These are phyloP conservation scores for Leishmania tarentolae DNA, from an alignment of 208 protist genomes.

Conservation along the genomic window DNA sequence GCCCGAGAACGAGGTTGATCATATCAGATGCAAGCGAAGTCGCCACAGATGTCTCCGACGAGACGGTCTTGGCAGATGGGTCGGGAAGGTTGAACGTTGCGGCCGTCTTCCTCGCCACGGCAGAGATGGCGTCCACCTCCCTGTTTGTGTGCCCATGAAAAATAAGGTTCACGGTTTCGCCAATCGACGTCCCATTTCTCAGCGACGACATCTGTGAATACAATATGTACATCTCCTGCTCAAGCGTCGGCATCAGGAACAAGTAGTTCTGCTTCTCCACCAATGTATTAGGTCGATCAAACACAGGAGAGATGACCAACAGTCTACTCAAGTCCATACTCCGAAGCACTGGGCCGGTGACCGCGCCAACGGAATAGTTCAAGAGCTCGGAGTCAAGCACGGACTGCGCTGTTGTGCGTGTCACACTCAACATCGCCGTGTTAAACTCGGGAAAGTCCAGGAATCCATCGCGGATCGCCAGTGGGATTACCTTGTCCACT, in stretches of 20 bases:
- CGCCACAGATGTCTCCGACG: background rate
- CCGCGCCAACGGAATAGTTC: constrained; percentile 13
- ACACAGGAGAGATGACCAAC: background rate
- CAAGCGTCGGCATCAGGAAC: constrained; percentile 37
- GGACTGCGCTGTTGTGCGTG: background rate
- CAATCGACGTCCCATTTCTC: background rate
- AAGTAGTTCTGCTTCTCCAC: background rate
- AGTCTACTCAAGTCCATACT: background rate
- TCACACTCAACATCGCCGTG: background rate
- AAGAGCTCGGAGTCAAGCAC: background rate
- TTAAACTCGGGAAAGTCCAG: background rate
- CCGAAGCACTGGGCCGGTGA: constrained; percentile 6
- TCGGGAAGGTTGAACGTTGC: background rate
- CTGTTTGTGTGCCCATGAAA: background rate
- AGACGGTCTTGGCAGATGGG: background rate
- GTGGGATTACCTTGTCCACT: background rate
- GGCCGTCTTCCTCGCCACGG: background rate
- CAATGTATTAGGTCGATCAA: background rate
- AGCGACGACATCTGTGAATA: background rate
- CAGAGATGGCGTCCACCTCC: background rate
- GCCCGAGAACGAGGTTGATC: constrained; percentile 12
- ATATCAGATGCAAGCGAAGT: background rate
- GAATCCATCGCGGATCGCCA: background rate
- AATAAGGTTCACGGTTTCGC: background rate
- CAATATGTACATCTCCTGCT: constrained; percentile 55